Base-by-base conservation (phyloP, 148 eudicot species). In the Rhododendron ovatum region DNA sequence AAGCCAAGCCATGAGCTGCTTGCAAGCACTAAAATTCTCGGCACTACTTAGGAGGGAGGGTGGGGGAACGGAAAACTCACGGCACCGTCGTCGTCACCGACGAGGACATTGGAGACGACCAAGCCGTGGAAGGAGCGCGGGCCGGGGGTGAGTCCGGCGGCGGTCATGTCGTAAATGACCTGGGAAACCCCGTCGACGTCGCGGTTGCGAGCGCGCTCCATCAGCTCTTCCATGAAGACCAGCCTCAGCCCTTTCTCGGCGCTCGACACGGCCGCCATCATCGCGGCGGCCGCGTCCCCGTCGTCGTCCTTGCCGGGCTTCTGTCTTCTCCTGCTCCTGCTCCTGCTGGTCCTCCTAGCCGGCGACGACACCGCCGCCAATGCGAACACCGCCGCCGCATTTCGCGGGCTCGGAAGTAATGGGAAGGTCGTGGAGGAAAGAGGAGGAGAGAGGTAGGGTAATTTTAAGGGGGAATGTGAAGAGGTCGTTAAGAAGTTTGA, bases 71-170 rank as follows among this genome's bases (percentile, higher is more conserved):
- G 51, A 57, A 30, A 51, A 77, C 85, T 80, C 92, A 95, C 99
- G 85, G 96, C 96, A 87, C 95, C 98, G 8, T 89, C 90, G 3
- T 87, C 90, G 71, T 96, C 96, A 12, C 92, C 87, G 81, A 86
- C 88, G 39, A 95, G 94, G 39, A 90, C 94, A 88, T 91, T 89
- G 48, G 98, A 89, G 75, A 93, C 95, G 76, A 94, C 89, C 84
- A 96, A 88, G 0, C 95, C 98, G 81, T 96, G 98, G 82, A 95
- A 96, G 67, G 98, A 93, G 85, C 98, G 87, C 14, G 96, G 98
- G 1, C 96, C 98, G 43, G 98, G 98, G 24, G 39, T 89, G 11
- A 96, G 83, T 28, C 98, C 98, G 4, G 98, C 98, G 39, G 97
- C 95, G 85, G 93, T 93, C 98, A 96, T 96, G 80, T 96, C 98